Evolutionary conservation across 208 protist genomes (phyloP).

Genomic region (Wallacemonas sp.): DNA sequence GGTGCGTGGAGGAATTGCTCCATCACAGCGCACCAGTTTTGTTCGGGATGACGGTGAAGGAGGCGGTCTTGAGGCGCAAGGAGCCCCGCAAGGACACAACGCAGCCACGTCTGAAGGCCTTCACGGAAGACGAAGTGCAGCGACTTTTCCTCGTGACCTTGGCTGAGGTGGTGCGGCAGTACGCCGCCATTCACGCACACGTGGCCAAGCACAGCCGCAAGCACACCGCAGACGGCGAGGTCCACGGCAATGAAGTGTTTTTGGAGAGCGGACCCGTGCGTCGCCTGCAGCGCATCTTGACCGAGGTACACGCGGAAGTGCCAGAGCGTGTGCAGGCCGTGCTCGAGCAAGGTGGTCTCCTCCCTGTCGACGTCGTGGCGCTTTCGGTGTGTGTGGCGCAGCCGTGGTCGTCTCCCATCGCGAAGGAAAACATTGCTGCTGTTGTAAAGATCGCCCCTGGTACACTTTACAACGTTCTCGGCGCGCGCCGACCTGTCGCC

Average conservation of each 20-base stretch:
- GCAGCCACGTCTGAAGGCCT: constrained; percentile 44
- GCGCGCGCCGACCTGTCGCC: constrained; percentile 29
- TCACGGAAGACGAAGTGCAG: constrained; percentile 34
- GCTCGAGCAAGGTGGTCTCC: constrained; percentile 18
- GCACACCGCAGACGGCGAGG: constrained; percentile 3
- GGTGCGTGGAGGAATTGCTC: constrained; percentile 67
- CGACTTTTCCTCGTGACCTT: constrained; percentile 49
- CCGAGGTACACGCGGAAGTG: background rate
- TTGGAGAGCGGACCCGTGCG: constrained; percentile 36
- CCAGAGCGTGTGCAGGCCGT: constrained; percentile 5
- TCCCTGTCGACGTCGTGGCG: constrained; percentile 42
- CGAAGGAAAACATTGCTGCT: constrained; percentile 52
- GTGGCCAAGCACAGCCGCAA: constrained; percentile 41
- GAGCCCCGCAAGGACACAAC: constrained; percentile 30
- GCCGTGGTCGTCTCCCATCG: constrained; percentile 25
- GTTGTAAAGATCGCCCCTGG: constrained; percentile 56
- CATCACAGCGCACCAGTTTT: constrained; percentile 48
- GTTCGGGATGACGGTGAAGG: constrained; percentile 29
- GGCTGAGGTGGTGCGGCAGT: constrained; percentile 42
- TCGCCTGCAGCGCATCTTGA: constrained; percentile 43
- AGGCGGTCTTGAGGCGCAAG: constrained; percentile 11
- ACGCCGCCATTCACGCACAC: constrained; percentile 45
- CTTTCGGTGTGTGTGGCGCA: constrained; percentile 32
- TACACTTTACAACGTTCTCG: constrained; percentile 40
- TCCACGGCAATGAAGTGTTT: constrained; percentile 40